These are phyloP conservation scores for Tagetes patula DNA, from an alignment of 129 eudicot genomes.

Conservation along the genomic window DNA sequence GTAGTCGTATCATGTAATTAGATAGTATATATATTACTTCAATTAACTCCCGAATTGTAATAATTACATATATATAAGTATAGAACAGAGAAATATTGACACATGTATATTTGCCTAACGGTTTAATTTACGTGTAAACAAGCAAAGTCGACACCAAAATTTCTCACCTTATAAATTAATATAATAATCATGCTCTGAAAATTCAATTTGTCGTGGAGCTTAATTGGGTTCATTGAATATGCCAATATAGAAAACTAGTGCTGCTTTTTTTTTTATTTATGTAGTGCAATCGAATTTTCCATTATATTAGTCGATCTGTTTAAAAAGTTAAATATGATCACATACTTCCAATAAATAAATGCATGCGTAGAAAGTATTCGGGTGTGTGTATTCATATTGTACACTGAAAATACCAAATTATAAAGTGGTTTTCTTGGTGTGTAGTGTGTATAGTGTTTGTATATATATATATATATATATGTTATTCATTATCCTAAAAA, in stretches of 20 bases:
- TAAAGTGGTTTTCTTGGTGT: not conserved
- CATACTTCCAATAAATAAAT: constrained; percentile 21
- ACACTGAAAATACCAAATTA: not conserved
- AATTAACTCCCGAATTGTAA: no score
- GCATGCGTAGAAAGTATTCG: constrained; percentile 20
- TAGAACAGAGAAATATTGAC: not conserved
- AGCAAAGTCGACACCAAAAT: constrained; percentile 16
- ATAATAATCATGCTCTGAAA: not conserved
- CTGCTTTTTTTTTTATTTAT: not conserved
- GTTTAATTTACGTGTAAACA: constrained; percentile 7
- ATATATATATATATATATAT: no score
- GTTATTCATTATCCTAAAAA: not conserved
- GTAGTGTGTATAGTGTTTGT: not conserved
- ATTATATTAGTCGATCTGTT: not conserved
- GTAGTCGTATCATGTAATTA: no score
- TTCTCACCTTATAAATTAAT: constrained; percentile 8
- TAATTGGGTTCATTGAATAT: constrained; percentile 21
- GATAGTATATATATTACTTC: no score
- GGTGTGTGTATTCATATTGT: constrained; percentile 5
- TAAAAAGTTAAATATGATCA: not conserved
- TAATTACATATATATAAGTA: no score
- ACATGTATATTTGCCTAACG: not conserved
- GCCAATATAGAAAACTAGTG: constrained; percentile 19
- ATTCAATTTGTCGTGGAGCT: constrained; percentile 26
- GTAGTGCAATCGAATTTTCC: constrained; percentile 19